Base-by-base conservation (phyloP, 129 eudicot species). In the Oenanthe sinensis region DNA sequence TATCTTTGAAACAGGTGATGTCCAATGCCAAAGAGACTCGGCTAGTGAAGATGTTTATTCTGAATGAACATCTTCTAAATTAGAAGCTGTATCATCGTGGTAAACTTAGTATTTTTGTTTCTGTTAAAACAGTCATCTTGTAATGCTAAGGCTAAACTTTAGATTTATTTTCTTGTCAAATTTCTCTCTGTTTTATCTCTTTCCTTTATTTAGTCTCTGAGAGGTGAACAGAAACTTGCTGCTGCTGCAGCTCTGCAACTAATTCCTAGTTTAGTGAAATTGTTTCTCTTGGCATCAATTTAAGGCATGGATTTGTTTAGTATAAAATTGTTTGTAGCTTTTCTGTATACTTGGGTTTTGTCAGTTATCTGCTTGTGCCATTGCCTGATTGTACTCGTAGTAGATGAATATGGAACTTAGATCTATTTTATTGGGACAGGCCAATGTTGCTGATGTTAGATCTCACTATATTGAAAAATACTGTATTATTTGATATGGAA, bases 31-130 rank as follows among this genome's bases (percentile, higher is more conserved):
- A 33, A 79, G 79, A 79, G 77, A 65, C 52, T 70, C 79, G 50
- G 78, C 82, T 20, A 71, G 40, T 26, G 86, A 79, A 79, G 77
- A 62, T 83, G 71, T 81, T 58, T 22, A 75, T 26, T 76, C 60
- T 81, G 77, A 81, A 76, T 24, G 37, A 58, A 14, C 30, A 30
- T 44, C 16, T 58, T 67, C 30, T 13, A n/a, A 43, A 28, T 17
- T 19, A 13, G 16, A 50, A 37, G 84, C 77, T 81, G 84, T 81
- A 81, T 75, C 50, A 45, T 46, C 19, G 22, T 26, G 60, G 60
- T n/a, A 14, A 46, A 74, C n/a, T 15, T 24, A 6, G 58, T 74
- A 74, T 46, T 40, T 17, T 30, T 24, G 43, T 70, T 16, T 36
- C 12, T 74, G 77, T 45, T 24, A 4, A 30, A 46, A 46, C n/a